Percentiles rank a stretch among this genome's conserved stretches.
These are phyloP conservation scores for Rubus parviflorus DNA, from an alignment of 306 rosid genomes.

Conservation along the genomic window DNA sequence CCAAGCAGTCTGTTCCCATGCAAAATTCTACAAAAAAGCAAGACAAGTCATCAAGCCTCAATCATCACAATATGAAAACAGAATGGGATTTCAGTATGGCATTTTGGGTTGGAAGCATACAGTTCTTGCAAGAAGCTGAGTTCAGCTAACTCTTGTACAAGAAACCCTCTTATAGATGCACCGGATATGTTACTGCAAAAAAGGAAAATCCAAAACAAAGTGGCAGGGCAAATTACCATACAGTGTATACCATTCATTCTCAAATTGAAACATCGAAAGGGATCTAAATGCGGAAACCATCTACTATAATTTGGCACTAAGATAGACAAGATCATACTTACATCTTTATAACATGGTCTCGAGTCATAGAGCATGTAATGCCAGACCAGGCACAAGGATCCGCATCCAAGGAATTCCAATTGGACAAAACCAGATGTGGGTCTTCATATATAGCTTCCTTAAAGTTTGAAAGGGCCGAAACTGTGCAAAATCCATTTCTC, in stretches of 20 bases:
- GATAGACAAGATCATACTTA: constrained; percentile 42
- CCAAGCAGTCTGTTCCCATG: constrained; percentile 80
- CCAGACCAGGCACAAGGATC: constrained; percentile 92
- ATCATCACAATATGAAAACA: constrained; percentile 15
- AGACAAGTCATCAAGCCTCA: constrained; percentile 27
- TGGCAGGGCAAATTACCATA: constrained; percentile 23
- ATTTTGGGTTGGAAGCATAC: constrained; percentile 45
- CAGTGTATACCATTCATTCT: constrained; percentile 9
- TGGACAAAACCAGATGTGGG: constrained; percentile 59
- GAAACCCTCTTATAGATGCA: constrained; percentile 67
- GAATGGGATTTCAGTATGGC: not conserved
- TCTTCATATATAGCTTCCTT: constrained; percentile 82
- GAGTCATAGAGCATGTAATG: constrained; percentile 51
- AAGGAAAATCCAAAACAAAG: constrained; percentile 25
- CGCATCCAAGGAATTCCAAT: constrained; percentile 67
- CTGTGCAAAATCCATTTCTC: constrained; percentile 44
- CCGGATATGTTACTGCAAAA: constrained; percentile 77
- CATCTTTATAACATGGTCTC: constrained; percentile 78
- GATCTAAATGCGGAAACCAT: constrained; percentile 23
- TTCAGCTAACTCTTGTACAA: constrained; percentile 76
- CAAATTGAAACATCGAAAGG: constrained; percentile 21
- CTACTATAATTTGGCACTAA: constrained; percentile 1
- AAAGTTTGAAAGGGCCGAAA: constrained; percentile 59
- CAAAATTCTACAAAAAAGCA: constrained; percentile 58
- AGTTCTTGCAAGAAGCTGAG: constrained; percentile 73